A percentile compares a stretch with the other conserved stretches of the same genome.
Conservation (phyloP, 768 basidiomycete species). For the Rhodotorula paludigena region DNA sequence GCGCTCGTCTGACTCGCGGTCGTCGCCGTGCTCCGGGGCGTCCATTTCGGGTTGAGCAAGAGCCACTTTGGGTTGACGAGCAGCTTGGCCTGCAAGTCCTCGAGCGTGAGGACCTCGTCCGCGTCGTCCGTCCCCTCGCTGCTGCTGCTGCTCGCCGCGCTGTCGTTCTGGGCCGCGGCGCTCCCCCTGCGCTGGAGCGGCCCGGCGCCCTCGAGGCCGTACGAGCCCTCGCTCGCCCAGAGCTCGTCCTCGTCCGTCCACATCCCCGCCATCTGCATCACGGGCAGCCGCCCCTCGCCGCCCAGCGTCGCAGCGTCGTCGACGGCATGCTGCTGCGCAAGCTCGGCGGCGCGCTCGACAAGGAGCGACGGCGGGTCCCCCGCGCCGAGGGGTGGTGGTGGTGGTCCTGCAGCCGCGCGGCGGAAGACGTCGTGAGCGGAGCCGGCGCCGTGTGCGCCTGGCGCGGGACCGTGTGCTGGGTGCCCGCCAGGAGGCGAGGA, state of each 20-base stretch:
- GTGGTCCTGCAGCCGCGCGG: no score
- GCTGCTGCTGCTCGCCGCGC: background rate
- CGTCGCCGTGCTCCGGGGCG: background rate
- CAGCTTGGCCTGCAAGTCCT: background rate
- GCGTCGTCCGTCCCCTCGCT: background rate
- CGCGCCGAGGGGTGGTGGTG: no score
- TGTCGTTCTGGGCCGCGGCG: no score
- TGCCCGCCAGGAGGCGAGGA: no score
- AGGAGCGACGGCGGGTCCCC: background rate
- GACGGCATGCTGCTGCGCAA: background rate
- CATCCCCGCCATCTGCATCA: background rate
- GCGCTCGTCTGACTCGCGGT: background rate
- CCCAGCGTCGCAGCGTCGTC: background rate
- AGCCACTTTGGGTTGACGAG: conserved; percentile 22
- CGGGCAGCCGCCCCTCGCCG: background rate
- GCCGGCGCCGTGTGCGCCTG: no score
- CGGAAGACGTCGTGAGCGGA: no score
- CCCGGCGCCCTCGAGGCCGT: background rate
- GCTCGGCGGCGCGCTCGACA: background rate
- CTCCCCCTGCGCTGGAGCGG: background rate
- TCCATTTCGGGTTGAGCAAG: conserved; percentile 26
- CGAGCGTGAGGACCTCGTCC: background rate
- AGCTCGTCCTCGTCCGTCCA: background rate
- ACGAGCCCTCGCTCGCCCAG: background rate
- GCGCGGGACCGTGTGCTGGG: no score